Base-by-base conservation (phyloP, 495 filamentous ascomycete species). In the Evansstolkia leycettana region DNA sequence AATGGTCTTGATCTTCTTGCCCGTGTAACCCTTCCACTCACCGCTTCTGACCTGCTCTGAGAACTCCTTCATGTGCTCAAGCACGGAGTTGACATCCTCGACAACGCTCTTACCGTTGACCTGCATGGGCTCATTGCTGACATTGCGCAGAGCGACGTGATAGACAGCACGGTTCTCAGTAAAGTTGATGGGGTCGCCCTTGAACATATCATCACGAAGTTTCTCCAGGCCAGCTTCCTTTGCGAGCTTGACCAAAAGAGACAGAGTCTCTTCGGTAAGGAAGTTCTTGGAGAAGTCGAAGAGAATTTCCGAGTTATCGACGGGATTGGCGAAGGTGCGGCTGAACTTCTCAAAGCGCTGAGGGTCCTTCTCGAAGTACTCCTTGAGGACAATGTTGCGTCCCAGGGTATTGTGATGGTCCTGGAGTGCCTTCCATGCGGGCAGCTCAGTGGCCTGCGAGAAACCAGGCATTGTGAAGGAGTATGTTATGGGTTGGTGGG, bases 241-340 rank as follows among this genome's bases (percentile, higher is more conserved):
- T 39, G 90, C 90, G 16, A 98, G 73, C 65, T 90, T 70, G 42
- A 94, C 71, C 26, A 98, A 67, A 34, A 92, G 65, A 35, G 73
- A 65, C n/a, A 96, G 62, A 3, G 90, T 98, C 55, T 94, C 84
- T 35, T 93, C 84, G 40, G 79, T 94, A 39, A 98, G 60, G 60
- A 96, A 85, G 72, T 98, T 98, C 76, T 98, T 98, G 65, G 81
- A 88, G 72, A 94, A 98, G 63, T 98, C 90, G 58, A 96, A 98
- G 24, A 96, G 73, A 54, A 85, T 89, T 41, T 95, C 84, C 24
- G 72, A 67, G 49, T 73, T 72, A 55, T 87, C 82, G 18, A 76
- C 77, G 23, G 72, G 67, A 58, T 94, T 92, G 30, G 72, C 58
- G 66, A 98, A 92, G 47, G 69, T 81, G 50, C 77, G 81, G 56